Evolutionary conservation across 2,329 filamentous ascomycete genomes (phyloP), one percentile per base, ranked within the genome.

Genomic region (Fusarium dlaminii): DNA sequence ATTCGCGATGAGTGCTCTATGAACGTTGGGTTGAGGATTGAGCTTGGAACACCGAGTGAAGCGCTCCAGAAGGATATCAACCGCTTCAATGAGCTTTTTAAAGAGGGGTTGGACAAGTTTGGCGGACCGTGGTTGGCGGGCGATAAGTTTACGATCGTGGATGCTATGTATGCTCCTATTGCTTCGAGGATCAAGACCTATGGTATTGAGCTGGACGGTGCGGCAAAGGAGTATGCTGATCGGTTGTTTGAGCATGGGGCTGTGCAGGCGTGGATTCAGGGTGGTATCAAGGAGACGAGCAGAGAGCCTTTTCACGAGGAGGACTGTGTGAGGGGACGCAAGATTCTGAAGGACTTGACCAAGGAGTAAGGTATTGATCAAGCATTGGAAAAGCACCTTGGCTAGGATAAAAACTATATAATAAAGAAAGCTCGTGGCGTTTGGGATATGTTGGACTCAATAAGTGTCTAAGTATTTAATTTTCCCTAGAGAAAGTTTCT

Each of bases 81-180:
- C 40, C 79, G 84, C 12, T 69, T 86, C 36, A 74, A 76, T 24
- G 75, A 75, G 42, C 78, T 86, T 22, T 85, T 84, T 77, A 76
- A 73, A 20, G 79, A 85, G 29, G 84, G 84, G 0, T 49, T 85
- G 14, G 66, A 69, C 1, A 78, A 68, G 63, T 86, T 86, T 66
- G 83, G 83, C 6, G 84, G 84, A 1, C 84, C 84, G 6, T 86
- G 79, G 76, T 56, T 86, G 32, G 83, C 82, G 0, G 84, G 84
- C 9, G 45, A 54, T 18, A 77, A 78, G 40, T 86, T 86, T 30
- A 80, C 78, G 3, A 80, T 80, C 0, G 83, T 77, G 1, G 84
- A 86, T 65, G 84, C 84, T 30, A 84, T 85, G 69, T 86, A 79
- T 69, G 83, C 84, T 20, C 84, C 84, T 0, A 70, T 86, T 22